Conservation (phyloP, 1,139 yeast genomes). For the Pichia sp. region DNA sequence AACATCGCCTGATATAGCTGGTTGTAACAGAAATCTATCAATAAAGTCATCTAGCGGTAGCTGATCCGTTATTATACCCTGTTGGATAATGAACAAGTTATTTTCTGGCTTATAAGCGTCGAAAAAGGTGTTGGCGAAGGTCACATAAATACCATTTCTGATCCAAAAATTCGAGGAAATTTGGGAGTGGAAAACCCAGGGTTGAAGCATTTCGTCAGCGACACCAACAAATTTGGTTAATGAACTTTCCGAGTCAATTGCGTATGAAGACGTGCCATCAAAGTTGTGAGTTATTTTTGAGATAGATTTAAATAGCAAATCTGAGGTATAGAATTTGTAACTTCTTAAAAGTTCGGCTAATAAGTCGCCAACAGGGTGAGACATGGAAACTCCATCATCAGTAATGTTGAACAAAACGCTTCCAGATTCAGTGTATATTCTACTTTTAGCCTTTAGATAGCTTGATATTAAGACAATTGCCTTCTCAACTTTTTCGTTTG, state of each 20-base stretch:
- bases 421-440: slow-evolving; percentile 3
- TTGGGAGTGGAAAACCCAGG: slow-evolving; percentile 70
- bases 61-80: slow-evolving; percentile 44
- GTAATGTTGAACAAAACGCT: slow-evolving; percentile 33
- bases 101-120: slow-evolving; percentile 45
- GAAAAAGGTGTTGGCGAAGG: slow-evolving; percentile 44
- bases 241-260: slow-evolving; percentile 31
- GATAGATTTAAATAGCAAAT: slow-evolving; percentile 17
- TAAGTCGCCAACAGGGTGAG: slow-evolving; percentile 58
- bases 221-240: slow-evolving; percentile 31
- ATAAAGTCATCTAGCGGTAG: slow-evolving; percentile 46
- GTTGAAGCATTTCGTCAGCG: slow-evolving; percentile 56
- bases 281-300: background rate
- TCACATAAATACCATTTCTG: slow-evolving; percentile 56
- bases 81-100: slow-evolving; percentile 59
- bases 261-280: background rate
- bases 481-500: slow-evolving; percentile 23
- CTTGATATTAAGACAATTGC: slow-evolving; percentile 33
- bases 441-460: slow-evolving; percentile 27
- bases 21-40: slow-evolving; percentile 57
- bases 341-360: slow-evolving; percentile 42
- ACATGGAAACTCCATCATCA: slow-evolving; percentile 44
- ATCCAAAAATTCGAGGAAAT: slow-evolving; percentile 85
- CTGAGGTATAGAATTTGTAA: slow-evolving; percentile 31
- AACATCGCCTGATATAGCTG: slow-evolving; percentile 46